These are phyloP conservation scores for Protostelium mycophagum DNA, from an alignment of 78 protist genomes.

Conservation along the genomic window DNA sequence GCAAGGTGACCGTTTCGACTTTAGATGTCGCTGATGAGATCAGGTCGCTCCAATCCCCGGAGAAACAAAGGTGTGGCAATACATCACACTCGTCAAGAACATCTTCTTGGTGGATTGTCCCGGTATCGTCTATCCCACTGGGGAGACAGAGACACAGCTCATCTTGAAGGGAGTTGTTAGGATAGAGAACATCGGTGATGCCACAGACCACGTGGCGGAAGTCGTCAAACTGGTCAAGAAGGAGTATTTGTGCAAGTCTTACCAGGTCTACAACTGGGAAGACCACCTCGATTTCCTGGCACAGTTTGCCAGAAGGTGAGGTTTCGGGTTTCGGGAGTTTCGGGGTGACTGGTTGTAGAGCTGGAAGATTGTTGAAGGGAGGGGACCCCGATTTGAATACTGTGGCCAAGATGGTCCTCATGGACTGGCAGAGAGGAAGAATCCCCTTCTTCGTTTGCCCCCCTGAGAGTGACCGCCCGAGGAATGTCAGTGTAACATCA, in stretches of 20 bases:
- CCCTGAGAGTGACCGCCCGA: constrained; percentile 26
- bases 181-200: constrained; percentile 80
- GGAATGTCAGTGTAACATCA: constrained; percentile 4
- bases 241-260: constrained; percentile 78
- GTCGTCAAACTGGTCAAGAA: constrained; percentile 76
- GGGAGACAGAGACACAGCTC: constrained; percentile 76
- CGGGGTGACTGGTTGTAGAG: background rate
- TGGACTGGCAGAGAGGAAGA: constrained; percentile 92
- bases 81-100: constrained; percentile 87
- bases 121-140: constrained; percentile 88
- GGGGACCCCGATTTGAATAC: constrained; percentile 85
- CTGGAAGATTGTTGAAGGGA: constrained; percentile 64
- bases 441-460: constrained; percentile 91
- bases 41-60: constrained; percentile 99
- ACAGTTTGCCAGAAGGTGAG: constrained; percentile 39
- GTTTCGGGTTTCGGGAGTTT: background rate
- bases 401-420: constrained; percentile 82
- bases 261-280: constrained; percentile 73
- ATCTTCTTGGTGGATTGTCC: constrained; percentile 99
- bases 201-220: constrained; percentile 69
- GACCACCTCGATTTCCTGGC: constrained; percentile 82
- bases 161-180: constrained; percentile 91
- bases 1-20: too few relatives aligned
- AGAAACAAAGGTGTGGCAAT: constrained; percentile 99
- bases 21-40: too few relatives aligned